Evolutionary conservation across 257 asterid species (phyloP), one percentile per base, ranked within the genome.

Genomic region (Rehmannia glutinosa): DNA sequence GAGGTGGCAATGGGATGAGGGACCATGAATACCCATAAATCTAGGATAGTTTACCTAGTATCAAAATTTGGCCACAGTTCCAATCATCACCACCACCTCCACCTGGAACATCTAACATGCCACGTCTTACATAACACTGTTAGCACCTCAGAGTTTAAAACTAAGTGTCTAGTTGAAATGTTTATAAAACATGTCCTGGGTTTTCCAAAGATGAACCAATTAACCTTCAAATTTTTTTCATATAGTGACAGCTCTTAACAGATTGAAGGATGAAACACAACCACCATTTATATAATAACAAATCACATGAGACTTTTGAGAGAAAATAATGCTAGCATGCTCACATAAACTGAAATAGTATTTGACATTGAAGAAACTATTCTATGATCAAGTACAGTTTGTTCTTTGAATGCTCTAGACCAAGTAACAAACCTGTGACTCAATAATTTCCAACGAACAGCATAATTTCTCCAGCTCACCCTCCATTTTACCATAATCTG

Each of bases 401-500:
- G 19, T 42, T 38, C 12, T 58, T 41, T 25, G 45, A 35, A 70
- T 70, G 39, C 67, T 36, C 50, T 55, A 28, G 6, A 64, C 60
- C 32, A 41, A 30, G 35, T 23, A 72, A 69, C 75, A 41, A 71
- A 85, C 98, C 95, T 83, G 90, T 30, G 85, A 75, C 75, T 83
- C 92, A 36, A 75, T 72, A 64, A 77, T 80, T 17, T 81, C 85
- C 81, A 86, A 71, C 7, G 82, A 73, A 74, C 86, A 78, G 51
- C 79, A 71, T 66, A 92, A 50, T 49, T 80, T 88, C 77, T 87
- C 93, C 71, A 86, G 71, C 76, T 83, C 87, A 72, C 76, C 25
- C 58, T 80, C 96, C 80, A 87, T 64, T 63, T 71, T 69, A 58
- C 62, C 73, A 61, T 78, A 77, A 70, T 88, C 97, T 90, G 86